These are phyloP conservation scores for Plasmopara halstedii DNA, from an alignment of 352 stramenopile species.

Conservation along the genomic window DNA sequence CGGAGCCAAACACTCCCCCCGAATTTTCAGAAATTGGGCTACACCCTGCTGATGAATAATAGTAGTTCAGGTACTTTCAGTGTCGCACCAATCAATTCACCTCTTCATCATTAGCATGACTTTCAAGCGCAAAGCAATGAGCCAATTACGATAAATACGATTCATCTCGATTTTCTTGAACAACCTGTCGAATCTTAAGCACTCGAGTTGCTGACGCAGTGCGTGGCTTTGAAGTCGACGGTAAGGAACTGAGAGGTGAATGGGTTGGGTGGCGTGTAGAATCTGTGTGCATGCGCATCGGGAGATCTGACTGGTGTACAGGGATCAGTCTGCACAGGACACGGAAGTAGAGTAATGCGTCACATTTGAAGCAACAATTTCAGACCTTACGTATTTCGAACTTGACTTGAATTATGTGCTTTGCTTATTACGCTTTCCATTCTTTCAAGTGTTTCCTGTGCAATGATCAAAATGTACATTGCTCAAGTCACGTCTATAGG, in stretches of 20 bases:
- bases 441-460: conserved; percentile 25
- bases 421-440: conserved; percentile 40
- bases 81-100: not conserved
- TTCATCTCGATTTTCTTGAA: conserved; percentile 68
- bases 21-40: conserved; percentile 63
- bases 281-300: too few species aligned
- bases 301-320: conserved; percentile 6
- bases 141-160: conserved; percentile 49
- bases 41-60: conserved; percentile 36
- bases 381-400: conserved; percentile 17
- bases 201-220: conserved; percentile 29
- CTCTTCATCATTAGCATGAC: not conserved
- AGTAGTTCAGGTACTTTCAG: not conserved
- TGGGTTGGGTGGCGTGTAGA: not conserved
- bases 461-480: not conserved
- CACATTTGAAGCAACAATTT: not conserved
- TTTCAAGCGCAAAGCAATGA: not conserved
- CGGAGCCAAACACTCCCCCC: conserved; percentile 24
- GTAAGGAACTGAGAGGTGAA: conserved; percentile 1
- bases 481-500: not conserved
- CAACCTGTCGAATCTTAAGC: conserved; percentile 58
- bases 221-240: conserved; percentile 8
- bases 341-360: not conserved
- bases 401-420: conserved; percentile 8
- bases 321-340: conserved; percentile 7